phyloP scores from a whole-genome alignment of 768 basidiomycete species.

The Tubosaeta sp. region DNA sequence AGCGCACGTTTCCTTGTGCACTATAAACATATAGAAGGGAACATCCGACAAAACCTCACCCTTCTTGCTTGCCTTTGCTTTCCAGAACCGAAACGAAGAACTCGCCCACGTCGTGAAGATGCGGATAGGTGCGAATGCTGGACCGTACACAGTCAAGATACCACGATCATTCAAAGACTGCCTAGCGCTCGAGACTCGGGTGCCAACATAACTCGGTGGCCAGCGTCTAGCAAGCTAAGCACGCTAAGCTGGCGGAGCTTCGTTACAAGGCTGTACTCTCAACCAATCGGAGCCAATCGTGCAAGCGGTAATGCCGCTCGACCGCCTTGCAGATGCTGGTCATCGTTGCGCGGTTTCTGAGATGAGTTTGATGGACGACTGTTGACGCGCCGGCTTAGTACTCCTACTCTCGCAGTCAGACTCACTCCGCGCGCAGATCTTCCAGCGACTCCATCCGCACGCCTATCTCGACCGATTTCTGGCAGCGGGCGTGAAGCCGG shows the following conservation, averaged over 20 bases:
- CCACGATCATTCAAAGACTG: neutral
- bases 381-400: no score
- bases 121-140: slow-evolving; percentile 89
- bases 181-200: slow-evolving; percentile 70
- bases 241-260: no score
- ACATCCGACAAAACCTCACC: slow-evolving; percentile 7
- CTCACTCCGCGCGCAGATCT: slow-evolving; percentile 43
- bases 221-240: no score
- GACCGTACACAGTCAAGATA: neutral
- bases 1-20: slow-evolving; percentile 40
- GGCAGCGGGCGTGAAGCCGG: slow-evolving; percentile 71
- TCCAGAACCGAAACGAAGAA: slow-evolving; percentile 95
- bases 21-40: slow-evolving; percentile 1
- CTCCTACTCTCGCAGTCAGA: no score
- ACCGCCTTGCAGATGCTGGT: no score
- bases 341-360: no score
- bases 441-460: slow-evolving; percentile 86
- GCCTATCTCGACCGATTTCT: slow-evolving; percentile 87
- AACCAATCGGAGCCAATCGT: no score
- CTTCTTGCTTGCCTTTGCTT: slow-evolving; percentile 32
- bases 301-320: no score
- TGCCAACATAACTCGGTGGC: slow-evolving; percentile 65
- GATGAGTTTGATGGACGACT: no score
- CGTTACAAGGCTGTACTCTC: no score
- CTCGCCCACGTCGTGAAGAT: slow-evolving; percentile 93